Evolutionary conservation across 2,329 filamentous ascomycete species (phyloP).

Genomic region (Samsoniella hepiali): DNA sequence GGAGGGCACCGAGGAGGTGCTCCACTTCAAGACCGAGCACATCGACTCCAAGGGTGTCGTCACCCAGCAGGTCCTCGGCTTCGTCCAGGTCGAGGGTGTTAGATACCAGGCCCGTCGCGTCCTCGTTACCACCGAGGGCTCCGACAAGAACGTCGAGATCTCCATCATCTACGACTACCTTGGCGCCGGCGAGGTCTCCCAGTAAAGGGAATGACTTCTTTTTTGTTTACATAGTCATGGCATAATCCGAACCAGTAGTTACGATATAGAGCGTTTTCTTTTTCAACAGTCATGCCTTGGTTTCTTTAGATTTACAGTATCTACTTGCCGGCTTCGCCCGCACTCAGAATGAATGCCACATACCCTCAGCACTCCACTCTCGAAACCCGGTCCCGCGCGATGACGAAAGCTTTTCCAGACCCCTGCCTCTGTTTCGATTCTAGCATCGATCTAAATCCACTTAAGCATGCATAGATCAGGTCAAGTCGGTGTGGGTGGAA

Average conservation of each 20-base stretch:
- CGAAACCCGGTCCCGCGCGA: conserved; percentile 10
- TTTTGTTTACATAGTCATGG: conserved; percentile 1
- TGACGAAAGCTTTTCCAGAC: conserved; percentile 3
- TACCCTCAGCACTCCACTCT: neutral
- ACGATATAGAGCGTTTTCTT: conserved; percentile 6
- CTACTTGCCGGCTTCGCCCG: neutral
- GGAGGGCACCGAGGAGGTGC: conserved; percentile 21
- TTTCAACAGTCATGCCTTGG: neutral
- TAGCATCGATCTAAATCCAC: conserved; percentile 10
- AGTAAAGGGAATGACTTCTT: neutral
- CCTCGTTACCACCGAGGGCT: conserved; percentile 17
- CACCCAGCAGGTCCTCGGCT: conserved; percentile 17
- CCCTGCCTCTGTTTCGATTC: neutral
- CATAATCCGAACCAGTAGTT: neutral
- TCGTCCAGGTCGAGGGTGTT: conserved; percentile 14
- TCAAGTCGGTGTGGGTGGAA: too few species aligned
- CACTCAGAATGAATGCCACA: conserved; percentile 3
- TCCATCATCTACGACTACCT: conserved; percentile 18
- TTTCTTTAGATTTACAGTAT: neutral
- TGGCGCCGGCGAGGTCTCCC: conserved; percentile 12
- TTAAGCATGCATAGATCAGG: neutral
- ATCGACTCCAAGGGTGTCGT: conserved; percentile 19
- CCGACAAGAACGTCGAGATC: conserved; percentile 17
- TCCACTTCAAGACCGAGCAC: conserved; percentile 21
- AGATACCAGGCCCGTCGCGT: conserved; percentile 18